phyloP scores from a whole-genome alignment of 78 protist genomes.

The Corallochytrium limacisporum region DNA sequence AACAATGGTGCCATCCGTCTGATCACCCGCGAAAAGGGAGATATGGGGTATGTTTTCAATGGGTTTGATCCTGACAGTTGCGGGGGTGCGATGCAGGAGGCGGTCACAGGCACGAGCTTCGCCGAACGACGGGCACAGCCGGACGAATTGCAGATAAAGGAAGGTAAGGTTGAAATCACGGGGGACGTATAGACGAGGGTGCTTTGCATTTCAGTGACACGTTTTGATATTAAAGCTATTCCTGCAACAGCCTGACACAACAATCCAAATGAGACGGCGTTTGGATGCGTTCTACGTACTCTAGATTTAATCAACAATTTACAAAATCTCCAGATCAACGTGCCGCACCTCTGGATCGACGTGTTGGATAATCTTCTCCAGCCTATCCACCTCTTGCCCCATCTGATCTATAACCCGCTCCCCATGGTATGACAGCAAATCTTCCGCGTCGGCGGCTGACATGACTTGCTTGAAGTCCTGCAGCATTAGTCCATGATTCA shows the following conservation, averaged over 20 bases:
- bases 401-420: neutral
- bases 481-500: neutral
- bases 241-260: too few species aligned
- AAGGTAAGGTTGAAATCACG: too few species aligned
- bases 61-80: neutral
- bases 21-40: neutral
- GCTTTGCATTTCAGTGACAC: too few species aligned
- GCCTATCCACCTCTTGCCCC: conserved; percentile 37
- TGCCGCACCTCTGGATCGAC: conserved; percentile 19
- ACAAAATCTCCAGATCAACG: conserved; percentile 17
- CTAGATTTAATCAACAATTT: neutral
- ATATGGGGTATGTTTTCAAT: neutral
- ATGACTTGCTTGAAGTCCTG: neutral
- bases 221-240: too few species aligned
- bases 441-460: neutral
- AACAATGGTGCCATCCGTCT: conserved; percentile 3
- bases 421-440: neutral
- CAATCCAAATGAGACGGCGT: too few species aligned
- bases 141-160: too few species aligned
- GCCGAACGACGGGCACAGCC: too few species aligned
- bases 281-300: neutral
- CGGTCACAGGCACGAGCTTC: too few species aligned
- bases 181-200: too few species aligned
- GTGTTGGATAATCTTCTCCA: conserved; percentile 10
- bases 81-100: too few species aligned